phyloP scores from a whole-genome alignment of 2,329 filamentous ascomycete genomes.

The Daldinia sp. region DNA sequence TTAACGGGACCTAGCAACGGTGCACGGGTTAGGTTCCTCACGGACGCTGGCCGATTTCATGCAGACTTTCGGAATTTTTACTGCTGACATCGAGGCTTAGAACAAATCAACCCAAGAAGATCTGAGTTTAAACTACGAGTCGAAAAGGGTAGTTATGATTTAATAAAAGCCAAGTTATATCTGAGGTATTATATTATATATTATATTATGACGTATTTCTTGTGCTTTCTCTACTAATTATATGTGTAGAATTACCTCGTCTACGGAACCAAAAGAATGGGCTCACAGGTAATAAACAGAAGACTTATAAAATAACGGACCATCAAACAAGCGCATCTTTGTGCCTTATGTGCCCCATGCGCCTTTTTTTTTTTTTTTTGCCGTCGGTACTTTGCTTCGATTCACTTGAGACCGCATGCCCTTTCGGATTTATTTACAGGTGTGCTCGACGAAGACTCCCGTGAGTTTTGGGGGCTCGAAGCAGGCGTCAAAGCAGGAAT shows the following conservation, averaged over 20 bases:
- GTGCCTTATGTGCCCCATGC: too few species aligned
- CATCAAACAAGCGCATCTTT: too few species aligned
- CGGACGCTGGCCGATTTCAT: constrained; percentile 14
- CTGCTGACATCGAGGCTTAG: constrained; percentile 3
- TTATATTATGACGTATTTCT: not conserved
- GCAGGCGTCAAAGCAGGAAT: not conserved
- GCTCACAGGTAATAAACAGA: too few species aligned
- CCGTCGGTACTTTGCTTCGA: too few species aligned
- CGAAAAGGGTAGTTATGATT: not conserved
- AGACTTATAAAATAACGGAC: too few species aligned
- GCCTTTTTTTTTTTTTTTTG: too few species aligned
- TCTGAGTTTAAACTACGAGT: not conserved
- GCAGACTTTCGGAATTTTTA: constrained; percentile 9
- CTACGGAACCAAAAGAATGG: too few species aligned
- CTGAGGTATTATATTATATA: not conserved
- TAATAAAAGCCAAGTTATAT: not conserved
- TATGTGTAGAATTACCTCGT: not conserved
- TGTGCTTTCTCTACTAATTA: not conserved
- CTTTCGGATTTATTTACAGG: not conserved
- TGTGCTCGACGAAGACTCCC: not conserved
- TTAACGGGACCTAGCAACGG: constrained; percentile 2
- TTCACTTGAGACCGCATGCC: not conserved
- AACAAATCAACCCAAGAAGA: not conserved
- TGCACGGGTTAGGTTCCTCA: not conserved
- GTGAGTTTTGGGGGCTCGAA: not conserved